Conservation (phyloP, 129 eudicot genomes). For the Sambucus nigra region DNA sequence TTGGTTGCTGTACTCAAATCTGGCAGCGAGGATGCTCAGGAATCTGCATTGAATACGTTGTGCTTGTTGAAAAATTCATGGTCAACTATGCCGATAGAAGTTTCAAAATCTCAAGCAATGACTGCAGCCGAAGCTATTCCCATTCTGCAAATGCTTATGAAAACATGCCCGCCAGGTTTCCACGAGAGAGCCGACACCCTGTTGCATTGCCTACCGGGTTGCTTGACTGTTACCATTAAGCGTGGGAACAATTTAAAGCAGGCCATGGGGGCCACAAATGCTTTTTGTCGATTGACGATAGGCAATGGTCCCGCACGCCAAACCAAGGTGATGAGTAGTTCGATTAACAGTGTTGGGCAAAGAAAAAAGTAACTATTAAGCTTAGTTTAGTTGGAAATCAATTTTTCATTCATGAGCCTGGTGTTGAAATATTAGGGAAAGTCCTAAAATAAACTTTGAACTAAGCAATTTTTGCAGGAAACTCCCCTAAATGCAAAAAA, state of each 20-base stretch:
- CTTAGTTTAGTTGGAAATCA: background rate
- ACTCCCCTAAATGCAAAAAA: no score
- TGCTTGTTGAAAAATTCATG: conserved; percentile 69
- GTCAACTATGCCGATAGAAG: conserved; percentile 60
- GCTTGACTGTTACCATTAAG: conserved; percentile 57
- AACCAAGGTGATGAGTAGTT: conserved; percentile 49
- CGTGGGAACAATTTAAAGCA: conserved; percentile 69
- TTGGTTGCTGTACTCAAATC: conserved; percentile 62
- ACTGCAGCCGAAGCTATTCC: conserved; percentile 79
- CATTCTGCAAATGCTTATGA: conserved; percentile 60
- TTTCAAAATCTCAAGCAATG: conserved; percentile 52
- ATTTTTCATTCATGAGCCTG: no score
- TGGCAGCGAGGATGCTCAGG: conserved; percentile 70
- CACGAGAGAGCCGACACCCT: conserved; percentile 69
- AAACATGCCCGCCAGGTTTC: conserved; percentile 65
- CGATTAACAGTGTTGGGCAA: background rate
- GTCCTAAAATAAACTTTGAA: no score
- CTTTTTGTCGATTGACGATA: conserved; percentile 58
- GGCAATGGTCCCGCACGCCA: conserved; percentile 69
- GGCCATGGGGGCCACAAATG: conserved; percentile 55
- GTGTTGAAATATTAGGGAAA: no score
- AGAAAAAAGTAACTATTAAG: background rate
- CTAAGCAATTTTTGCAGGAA: no score
- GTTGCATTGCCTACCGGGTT: conserved; percentile 72
- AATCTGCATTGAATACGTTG: conserved; percentile 46